Base-by-base conservation (phyloP, 495 filamentous ascomycete species). In the Endocarpon pusillum region DNA sequence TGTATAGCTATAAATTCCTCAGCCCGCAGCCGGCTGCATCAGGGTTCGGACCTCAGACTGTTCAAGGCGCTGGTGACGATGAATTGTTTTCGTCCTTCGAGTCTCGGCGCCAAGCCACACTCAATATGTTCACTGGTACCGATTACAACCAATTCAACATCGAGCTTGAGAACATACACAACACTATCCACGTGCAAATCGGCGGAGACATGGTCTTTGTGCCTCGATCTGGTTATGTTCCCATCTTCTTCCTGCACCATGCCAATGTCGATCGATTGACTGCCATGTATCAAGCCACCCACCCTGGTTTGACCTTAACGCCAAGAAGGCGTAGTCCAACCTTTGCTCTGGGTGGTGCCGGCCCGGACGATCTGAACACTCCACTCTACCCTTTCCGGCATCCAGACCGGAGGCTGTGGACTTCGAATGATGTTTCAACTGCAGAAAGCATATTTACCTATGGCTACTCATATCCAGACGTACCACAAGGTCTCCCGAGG, bases 201-300 rank as follows among this genome's bases (percentile, higher is more conserved):
- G 60, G 58, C 3, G 56, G 48, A 3, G 38, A 38, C 30, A 64
- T 66, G 60, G 32, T 46, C 12, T 43, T 53, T 7, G 43, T 63
- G 5, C 43, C 46, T 1, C 48, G 53, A 8, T 50, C 61, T 0
- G 49, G 48, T 0, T 65, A 62, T 31, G 59, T 62, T 41, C 61
- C 61, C 3, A 52, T 55, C 9, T 65, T 65, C 45, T 64, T 48
- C 42, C 41, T 57, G 7, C 47, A 54, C 14, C 52, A 57, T n/a
- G n/a, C n/a, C n/a, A n/a, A n/a, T n/a, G n/a, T n/a, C n/a, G n/a
- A n/a, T n/a, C n/a, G n/a, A n/a, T n/a, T n/a, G n/a, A n/a, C n/a
- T n/a, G n/a, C n/a, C n/a, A n/a, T n/a, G n/a, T n/a, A n/a, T n/a
- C n/a, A n/a, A n/a, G n/a, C n/a, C n/a, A n/a, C n/a, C n/a, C n/a